Evolutionary conservation across 23 red algal genomes (phyloP), one percentile per base, ranked within the genome.

Genomic region (Gracilaria vermiculophylla): DNA sequence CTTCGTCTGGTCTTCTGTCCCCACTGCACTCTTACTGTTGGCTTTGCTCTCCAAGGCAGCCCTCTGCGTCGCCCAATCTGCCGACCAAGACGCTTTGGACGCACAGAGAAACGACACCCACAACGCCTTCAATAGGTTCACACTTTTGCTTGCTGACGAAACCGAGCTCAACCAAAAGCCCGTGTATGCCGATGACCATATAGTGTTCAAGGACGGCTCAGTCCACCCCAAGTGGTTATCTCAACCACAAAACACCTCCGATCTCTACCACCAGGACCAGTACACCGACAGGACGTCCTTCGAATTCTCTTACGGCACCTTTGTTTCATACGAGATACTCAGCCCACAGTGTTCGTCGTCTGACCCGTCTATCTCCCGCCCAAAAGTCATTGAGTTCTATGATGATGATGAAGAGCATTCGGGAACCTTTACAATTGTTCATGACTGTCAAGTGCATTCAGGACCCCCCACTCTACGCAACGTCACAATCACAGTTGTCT

Each of bases 351-450:
- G 62, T 47, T 76, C 66, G 12, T 64, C 84, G 25, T 76, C 66
- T 15, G 55, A 77, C 28, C 17, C 53, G 0, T 29, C 49, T 0
- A 35, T 88, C 27, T 39, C 84, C 20, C 62, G 45, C 15, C 84
- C 84, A 29, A 78, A 78, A 57, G 69, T 76, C 36, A 58, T 88
- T 20, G 84, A 88, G 39, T 88, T 67, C 65, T 66, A 82, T 25
- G 49, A 81, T 44, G 78, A 92, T 47, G 77, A 76, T n/a, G 60
- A 69, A 17, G 66, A 76, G 41, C 65, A 75, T 29, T 75, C 67
- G 15, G 88, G 88, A 17, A 69, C 76, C 3, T 92, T 92, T 77
- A 83, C 88, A 57, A 69, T 92, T 35, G 88, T 92, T 19, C 79
- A 92, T 34, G 77, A 76, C 27, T 92, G 88, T 57, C 66, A 82